Evolutionary conservation across 2,329 filamentous ascomycete genomes (phyloP).

Genomic region (Aplosporella prunicola): DNA sequence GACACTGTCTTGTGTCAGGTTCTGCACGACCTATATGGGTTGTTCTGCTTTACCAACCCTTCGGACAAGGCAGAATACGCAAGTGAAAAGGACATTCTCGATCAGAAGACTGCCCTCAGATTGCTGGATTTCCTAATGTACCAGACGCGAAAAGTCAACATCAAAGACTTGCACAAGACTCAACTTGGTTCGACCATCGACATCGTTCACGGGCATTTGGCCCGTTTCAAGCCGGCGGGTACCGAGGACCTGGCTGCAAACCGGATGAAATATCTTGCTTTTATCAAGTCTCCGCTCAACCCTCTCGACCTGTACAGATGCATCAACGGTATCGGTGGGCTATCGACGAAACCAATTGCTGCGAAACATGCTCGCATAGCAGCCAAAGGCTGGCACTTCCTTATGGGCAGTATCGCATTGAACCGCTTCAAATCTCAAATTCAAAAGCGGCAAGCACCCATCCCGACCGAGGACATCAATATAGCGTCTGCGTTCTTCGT

Average conservation of each 20-base stretch:
- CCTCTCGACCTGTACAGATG: constrained; percentile 71
- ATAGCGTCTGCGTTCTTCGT: constrained; percentile 71
- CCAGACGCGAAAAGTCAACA: constrained; percentile 71
- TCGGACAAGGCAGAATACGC: constrained; percentile 52
- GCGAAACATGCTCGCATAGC: constrained; percentile 62
- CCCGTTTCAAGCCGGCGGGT: constrained; percentile 53
- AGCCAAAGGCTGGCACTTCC: constrained; percentile 81
- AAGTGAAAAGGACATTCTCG: constrained; percentile 64
- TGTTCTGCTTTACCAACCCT: constrained; percentile 28
- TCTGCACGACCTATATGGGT: constrained; percentile 32
- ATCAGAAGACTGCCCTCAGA: constrained; percentile 68
- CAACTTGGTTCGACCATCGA: constrained; percentile 86
- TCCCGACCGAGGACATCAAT: constrained; percentile 74
- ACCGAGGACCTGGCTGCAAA: constrained; percentile 80
- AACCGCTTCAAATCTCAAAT: constrained; percentile 78
- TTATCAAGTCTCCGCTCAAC: constrained; percentile 74
- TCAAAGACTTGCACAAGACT: constrained; percentile 86
- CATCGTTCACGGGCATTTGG: constrained; percentile 81
- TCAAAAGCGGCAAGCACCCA: constrained; percentile 67
- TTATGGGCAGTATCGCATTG: constrained; percentile 79
- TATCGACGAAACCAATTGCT: constrained; percentile 38
- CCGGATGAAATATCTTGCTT: constrained; percentile 69
- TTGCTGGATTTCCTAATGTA: constrained; percentile 76
- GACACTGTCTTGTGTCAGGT: constrained; percentile 75
- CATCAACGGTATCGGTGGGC: constrained; percentile 62